Evolutionary conservation across 768 basidiomycete genomes (phyloP).

Genomic region (Suillus brevipes): DNA sequence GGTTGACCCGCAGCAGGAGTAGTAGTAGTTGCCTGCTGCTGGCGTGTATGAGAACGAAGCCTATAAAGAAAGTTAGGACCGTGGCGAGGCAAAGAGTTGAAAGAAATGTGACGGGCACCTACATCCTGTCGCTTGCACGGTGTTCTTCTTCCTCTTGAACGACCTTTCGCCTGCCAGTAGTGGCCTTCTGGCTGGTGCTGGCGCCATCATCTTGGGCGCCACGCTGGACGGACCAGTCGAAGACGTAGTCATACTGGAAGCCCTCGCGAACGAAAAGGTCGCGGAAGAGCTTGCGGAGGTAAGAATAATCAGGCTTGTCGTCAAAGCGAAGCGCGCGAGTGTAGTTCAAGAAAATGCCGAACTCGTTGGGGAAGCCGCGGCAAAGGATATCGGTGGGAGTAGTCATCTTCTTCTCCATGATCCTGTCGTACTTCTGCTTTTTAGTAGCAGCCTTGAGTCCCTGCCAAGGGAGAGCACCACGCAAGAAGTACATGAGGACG

Average conservation of each 20-base stretch:
- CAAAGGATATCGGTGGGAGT: constrained; percentile 95
- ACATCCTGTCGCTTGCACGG: constrained; percentile 82
- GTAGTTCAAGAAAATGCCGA: constrained; percentile 99
- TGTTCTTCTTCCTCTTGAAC: constrained; percentile 86
- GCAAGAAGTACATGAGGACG: constrained; percentile 99
- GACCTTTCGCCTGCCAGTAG: constrained; percentile 71
- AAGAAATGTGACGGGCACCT: constrained; percentile 37
- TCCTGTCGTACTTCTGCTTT: constrained; percentile 99
- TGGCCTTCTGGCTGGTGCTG: constrained; percentile 61
- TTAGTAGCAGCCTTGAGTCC: constrained; percentile 99
- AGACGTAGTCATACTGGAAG: constrained; percentile 99
- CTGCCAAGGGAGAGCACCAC: constrained; percentile 97
- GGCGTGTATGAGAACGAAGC: constrained; percentile 86
- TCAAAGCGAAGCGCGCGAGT: constrained; percentile 98
- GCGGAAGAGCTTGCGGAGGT: constrained; percentile 98
- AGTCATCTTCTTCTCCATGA: constrained; percentile 99
- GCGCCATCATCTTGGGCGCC: constrained; percentile 66
- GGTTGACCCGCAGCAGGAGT: constrained; percentile 52
- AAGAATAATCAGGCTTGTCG: constrained; percentile 99
- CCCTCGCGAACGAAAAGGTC: constrained; percentile 97
- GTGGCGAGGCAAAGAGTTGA: constrained; percentile 14
- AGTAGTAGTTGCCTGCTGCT: constrained; percentile 61
- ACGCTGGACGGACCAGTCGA: constrained; percentile 95
- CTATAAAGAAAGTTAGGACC: constrained; percentile 38
- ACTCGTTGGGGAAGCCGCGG: constrained; percentile 99